Conservation (phyloP, 2,329 filamentous ascomycete genomes). For the Clarireedia paspali region DNA sequence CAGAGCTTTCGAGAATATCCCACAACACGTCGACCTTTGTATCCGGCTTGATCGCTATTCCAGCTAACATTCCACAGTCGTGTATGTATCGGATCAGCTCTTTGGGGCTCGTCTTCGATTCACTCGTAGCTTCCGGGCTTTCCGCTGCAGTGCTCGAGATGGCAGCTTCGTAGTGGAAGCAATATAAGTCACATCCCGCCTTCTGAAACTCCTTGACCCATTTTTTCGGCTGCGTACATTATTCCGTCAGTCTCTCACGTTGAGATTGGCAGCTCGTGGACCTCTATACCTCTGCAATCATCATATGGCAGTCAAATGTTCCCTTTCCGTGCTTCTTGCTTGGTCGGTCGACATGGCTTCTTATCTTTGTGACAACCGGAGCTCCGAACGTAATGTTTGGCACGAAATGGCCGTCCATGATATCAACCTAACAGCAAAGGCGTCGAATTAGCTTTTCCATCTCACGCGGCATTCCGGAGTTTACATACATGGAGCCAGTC, state of each 20-base stretch:
- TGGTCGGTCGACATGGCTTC: slow-evolving; percentile 74
- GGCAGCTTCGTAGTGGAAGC: slow-evolving; percentile 98
- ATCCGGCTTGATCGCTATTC: slow-evolving; percentile 90
- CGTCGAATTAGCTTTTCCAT: neutral
- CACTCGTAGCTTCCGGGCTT: slow-evolving; percentile 60
- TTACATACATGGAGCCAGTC: slow-evolving; percentile 48
- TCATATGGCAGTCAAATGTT: slow-evolving; percentile 99
- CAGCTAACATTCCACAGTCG: slow-evolving; percentile 77
- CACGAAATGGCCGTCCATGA: slow-evolving; percentile 98
- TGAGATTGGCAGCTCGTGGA: neutral
- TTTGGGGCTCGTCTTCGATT: slow-evolving; percentile 69
- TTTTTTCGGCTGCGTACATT: slow-evolving; percentile 70
- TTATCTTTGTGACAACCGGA: slow-evolving; percentile 90
- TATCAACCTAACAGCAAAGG: slow-evolving; percentile 54
- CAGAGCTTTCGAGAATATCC: slow-evolving; percentile 71
- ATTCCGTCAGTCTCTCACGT: neutral
- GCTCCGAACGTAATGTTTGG: slow-evolving; percentile 97
- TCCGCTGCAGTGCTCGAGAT: slow-evolving; percentile 76
- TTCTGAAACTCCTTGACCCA: slow-evolving; percentile 95
- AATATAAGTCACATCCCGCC: slow-evolving; percentile 96
- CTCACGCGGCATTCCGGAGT: neutral
- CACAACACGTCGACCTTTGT: slow-evolving; percentile 88
- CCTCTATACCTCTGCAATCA: slow-evolving; percentile 80
- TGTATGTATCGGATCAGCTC: slow-evolving; percentile 90
- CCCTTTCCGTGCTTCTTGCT: slow-evolving; percentile 64